Percentiles rank a stretch among this genome's conserved stretches.
These are phyloP conservation scores for Dryadomyces sulphureus DNA, from an alignment of 2,329 filamentous ascomycete species.

Conservation along the genomic window DNA sequence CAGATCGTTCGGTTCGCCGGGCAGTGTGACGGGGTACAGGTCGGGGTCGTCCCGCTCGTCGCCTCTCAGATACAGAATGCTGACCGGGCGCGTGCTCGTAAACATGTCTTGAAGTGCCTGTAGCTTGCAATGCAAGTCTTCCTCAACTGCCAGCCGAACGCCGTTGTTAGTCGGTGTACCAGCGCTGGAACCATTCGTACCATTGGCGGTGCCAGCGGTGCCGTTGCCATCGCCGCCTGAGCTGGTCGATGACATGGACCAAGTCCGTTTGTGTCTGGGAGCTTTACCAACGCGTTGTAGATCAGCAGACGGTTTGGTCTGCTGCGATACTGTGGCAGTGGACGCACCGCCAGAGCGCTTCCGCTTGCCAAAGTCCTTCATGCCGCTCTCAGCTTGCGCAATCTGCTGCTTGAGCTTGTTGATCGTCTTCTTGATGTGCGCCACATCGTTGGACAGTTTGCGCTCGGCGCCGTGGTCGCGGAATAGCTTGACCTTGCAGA, in stretches of 20 bases:
- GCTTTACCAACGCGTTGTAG: conserved; percentile 61
- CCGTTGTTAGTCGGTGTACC: conserved; percentile 8
- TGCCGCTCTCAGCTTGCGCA: conserved; percentile 54
- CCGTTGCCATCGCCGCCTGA: conserved; percentile 32
- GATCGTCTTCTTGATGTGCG: conserved; percentile 90
- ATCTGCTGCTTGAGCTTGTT: conserved; percentile 95
- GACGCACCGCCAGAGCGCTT: conserved; percentile 36
- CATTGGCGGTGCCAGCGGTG: conserved; percentile 1
- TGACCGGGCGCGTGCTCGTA: conserved; percentile 65
- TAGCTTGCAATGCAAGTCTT: conserved; percentile 67
- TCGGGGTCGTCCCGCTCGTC: conserved; percentile 70
- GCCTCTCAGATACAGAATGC: conserved; percentile 62
- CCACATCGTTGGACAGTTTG: conserved; percentile 86
- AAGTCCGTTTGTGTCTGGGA: conserved; percentile 81
- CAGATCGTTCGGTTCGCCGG: conserved; percentile 50
- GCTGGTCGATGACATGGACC: conserved; percentile 78
- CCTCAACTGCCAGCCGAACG: conserved; percentile 41
- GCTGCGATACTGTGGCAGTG: conserved; percentile 13
- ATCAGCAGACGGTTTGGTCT: conserved; percentile 13
- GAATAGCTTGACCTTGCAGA: conserved; percentile 95
- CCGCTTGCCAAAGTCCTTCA: conserved; percentile 52
- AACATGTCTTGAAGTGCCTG: conserved; percentile 78
- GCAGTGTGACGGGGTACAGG: conserved; percentile 57
- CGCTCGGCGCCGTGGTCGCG: conserved; percentile 89
- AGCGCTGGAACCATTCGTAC: not conserved